A percentile compares a stretch with the other conserved stretches of the same genome.
phyloP scores from a whole-genome alignment of 1,139 yeast genomes.

The Pneumocystis carinii region DNA sequence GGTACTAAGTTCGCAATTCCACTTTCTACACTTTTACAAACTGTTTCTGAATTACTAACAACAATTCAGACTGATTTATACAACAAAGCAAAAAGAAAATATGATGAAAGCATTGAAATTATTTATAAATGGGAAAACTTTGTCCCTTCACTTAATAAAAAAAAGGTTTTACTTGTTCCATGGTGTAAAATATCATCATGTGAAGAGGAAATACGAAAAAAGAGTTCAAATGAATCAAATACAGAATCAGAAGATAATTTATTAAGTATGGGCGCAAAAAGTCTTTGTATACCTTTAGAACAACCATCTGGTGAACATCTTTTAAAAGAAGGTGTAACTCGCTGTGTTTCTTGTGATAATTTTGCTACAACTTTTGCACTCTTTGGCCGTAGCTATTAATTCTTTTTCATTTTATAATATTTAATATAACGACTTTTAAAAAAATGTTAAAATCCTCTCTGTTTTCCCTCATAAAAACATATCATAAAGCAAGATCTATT shows the following conservation, averaged over 20 bases:
- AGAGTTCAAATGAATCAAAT: conserved; percentile 67
- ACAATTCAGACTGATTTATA: conserved; percentile 64
- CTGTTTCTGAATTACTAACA: conserved; percentile 63
- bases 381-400: conserved; percentile 88
- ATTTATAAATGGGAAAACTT: conserved; percentile 85
- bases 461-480: neutral
- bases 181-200: conserved; percentile 94
- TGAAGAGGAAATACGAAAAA: conserved; percentile 93
- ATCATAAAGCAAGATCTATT: neutral
- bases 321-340: conserved; percentile 50
- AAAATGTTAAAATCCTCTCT: neutral
- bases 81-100: conserved; percentile 62
- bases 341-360: conserved; percentile 73
- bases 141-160: conserved; percentile 80
- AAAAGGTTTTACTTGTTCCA: conserved; percentile 82
- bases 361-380: conserved; percentile 68
- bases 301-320: conserved; percentile 43
- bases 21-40: conserved; percentile 48
- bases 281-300: conserved; percentile 87
- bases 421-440: too few relatives aligned
- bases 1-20: conserved; percentile 57
- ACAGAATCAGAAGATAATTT: conserved; percentile 87
- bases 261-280: conserved; percentile 98
- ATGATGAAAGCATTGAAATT: conserved; percentile 64
- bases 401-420: neutral